Base-by-base conservation (phyloP, 192 early-diverging fungal species). In the Backusella morwellensis region DNA sequence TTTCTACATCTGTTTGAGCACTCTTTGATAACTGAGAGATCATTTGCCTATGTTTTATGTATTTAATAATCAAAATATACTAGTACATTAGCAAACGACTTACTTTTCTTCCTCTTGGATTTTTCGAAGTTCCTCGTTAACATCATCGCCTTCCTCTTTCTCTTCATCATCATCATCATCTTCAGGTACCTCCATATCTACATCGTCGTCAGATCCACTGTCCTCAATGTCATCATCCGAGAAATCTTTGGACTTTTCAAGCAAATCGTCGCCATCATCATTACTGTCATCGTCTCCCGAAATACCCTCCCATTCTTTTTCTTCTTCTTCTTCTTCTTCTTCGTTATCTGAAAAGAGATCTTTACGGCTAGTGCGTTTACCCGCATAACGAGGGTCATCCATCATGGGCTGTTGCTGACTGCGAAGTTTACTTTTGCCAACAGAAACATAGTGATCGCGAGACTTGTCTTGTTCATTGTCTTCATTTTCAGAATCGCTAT, bases 51-150 rank as follows among this genome's bases (percentile, higher is more conserved):
- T 26, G 29, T 47, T 34, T 68, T 47, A 47, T 32, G 23, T 40
- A 56, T 8, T 71, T 42, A 77, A 6, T 15, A 44, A 35, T 15
- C 42, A 50, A 7, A n/a, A 50, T 32, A 50, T 50, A 50, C 15
- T n/a, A 50, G 0, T n/a, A n/a, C 17, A n/a, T n/a, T 50, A 50
- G 19, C 9, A 19, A 52, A 19, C 11, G 3, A 35, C 54, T 12
- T 77, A 82, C 80, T 91, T 93, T 82, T 98, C 97, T 73, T 96
- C 95, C 36, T 89, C 85, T 70, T 95, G 89, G 26, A 97, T 87
- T 81, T 88, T 86, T 75, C 87, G 86, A 59, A 98, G 87, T 75
- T 97, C 81, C 74, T 88, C 76, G 76, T 85, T 82, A 50, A 84
- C 81, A 36, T 79, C 84, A 59, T 80, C 76, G 21, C 87, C 69